Base-by-base conservation (phyloP, 2,329 filamentous ascomycete species). In the Clonostachys byssicola region DNA sequence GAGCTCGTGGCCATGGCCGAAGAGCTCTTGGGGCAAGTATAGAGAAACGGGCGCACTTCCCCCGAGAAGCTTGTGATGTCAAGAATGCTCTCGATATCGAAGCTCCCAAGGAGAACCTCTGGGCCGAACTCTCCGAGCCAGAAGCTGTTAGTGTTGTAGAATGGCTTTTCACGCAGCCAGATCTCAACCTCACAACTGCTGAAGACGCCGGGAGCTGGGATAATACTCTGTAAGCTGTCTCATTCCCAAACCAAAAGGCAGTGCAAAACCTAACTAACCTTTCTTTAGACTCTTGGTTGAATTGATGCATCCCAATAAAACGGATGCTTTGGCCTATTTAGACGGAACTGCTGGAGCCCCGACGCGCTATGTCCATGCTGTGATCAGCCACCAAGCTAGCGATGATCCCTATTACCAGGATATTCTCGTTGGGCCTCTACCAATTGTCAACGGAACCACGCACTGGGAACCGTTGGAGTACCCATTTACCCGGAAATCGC, bases 381-480 rank as follows among this genome's bases (percentile, higher is more conserved):
- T 68, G 4, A 53, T 77, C n/a, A 61, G 68, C 47, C 61, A 69
- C 54, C 60, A 65, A 8, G 60, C 71, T 3, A 61, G 65, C 8
- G 61, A 64, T 30, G 51, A 66, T 10, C 59, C 72, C 0, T 61
- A 64, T 36, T 68, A 66, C 18, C 60, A 66, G 23, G 68, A 79
- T 47, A 71, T 76, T 51, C 57, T 73, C 41, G 69, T 78, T 14
- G 75, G 76, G 0, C 76, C 76, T 14, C 54, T 80, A 23, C 74
- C 74, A 5, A 57, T 75, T 40, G 59, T 61, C 20, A 62, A 71
- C 38, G 57, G 59, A 1, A 70, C 68, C 0, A 65, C 64, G 0
- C 55, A 54, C 2, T 65, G 67, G 46, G 48, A 64, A 43, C 70
- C 69, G 6, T 60, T 75, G 5, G 61, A 64, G 18, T 77, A 69